phyloP scores from a whole-genome alignment of 176 grass and related monocot genomes.

The Oryza rufipogon region DNA sequence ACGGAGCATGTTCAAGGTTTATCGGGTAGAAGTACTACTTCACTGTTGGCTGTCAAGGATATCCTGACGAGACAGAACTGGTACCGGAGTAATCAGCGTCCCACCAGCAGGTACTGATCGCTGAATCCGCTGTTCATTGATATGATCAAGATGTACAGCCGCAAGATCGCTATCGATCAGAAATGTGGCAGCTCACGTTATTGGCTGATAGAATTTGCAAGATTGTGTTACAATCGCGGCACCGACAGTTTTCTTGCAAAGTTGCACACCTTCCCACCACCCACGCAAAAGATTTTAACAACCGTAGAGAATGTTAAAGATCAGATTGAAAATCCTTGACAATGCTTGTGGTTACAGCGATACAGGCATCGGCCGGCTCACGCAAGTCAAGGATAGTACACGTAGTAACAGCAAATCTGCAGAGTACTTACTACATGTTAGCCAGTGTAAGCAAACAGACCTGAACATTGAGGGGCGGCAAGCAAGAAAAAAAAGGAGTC shows the following conservation, averaged over 20 bases:
- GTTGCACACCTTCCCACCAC: background rate
- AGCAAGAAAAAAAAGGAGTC: background rate
- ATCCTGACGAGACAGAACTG: background rate
- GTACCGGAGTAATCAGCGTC: background rate
- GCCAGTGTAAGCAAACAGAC: background rate
- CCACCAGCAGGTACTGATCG: background rate
- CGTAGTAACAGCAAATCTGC: background rate
- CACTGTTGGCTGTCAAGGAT: background rate
- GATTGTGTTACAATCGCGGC: constrained; percentile 5
- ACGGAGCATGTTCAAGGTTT: background rate
- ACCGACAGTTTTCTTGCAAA: background rate
- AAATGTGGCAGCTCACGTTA: constrained; percentile 6
- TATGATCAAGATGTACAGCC: background rate
- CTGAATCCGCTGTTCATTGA: background rate
- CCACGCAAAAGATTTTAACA: background rate
- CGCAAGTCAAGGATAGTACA: no score
- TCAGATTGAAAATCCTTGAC: background rate
- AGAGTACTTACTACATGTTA: background rate
- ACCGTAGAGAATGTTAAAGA: background rate
- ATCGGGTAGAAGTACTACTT: background rate
- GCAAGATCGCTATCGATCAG: background rate
- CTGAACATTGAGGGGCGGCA: background rate
- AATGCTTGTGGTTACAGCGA: background rate
- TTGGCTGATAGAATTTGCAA: background rate
- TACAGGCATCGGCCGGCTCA: background rate